Evolutionary conservation across 2,329 filamentous ascomycete species (phyloP).

Genomic region (Aspergillus transmontanensis): DNA sequence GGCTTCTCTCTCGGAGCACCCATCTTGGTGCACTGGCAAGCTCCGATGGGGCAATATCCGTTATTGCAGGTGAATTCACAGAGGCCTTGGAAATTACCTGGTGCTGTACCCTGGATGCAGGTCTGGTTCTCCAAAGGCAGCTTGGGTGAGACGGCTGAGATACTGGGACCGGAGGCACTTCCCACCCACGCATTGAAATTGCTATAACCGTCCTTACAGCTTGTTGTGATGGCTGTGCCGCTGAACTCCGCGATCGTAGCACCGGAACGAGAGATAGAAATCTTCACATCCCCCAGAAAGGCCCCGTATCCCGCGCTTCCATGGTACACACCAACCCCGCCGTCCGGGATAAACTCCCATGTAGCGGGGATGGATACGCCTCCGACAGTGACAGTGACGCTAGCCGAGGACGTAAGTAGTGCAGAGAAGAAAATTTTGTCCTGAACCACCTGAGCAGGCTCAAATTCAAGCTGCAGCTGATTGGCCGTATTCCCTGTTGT

Average conservation of each 20-base stretch:
- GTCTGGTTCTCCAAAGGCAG: conserved; percentile 10
- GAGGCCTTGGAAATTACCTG: conserved; percentile 20
- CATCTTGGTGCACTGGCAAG: conserved; percentile 11
- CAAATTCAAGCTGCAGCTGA: conserved; percentile 28
- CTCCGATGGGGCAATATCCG: conserved; percentile 26
- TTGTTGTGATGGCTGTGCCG: conserved; percentile 23
- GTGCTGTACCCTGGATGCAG: conserved; percentile 27
- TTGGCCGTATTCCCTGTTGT: conserved; percentile 14
- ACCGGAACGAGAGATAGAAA: conserved; percentile 25
- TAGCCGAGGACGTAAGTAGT: conserved; percentile 32
- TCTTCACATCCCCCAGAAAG: conserved; percentile 20
- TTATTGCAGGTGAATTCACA: conserved; percentile 31
- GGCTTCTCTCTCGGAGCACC: conserved; percentile 1
- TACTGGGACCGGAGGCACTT: not conserved
- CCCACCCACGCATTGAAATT: conserved; percentile 42
- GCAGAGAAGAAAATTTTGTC: conserved; percentile 30
- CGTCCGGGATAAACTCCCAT: conserved; percentile 29
- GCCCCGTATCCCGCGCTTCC: conserved; percentile 27
- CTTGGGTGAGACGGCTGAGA: conserved; percentile 6
- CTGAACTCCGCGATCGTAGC: conserved; percentile 18
- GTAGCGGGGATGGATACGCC: conserved; percentile 14
- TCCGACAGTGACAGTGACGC: conserved; percentile 34
- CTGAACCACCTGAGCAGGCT: conserved; percentile 11
- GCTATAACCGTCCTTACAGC: conserved; percentile 23
- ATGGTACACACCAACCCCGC: conserved; percentile 34